Evolutionary conservation across 495 filamentous ascomycete species (phyloP), one percentile per base, ranked within the genome.

Genomic region (Aspergillus indologenus): DNA sequence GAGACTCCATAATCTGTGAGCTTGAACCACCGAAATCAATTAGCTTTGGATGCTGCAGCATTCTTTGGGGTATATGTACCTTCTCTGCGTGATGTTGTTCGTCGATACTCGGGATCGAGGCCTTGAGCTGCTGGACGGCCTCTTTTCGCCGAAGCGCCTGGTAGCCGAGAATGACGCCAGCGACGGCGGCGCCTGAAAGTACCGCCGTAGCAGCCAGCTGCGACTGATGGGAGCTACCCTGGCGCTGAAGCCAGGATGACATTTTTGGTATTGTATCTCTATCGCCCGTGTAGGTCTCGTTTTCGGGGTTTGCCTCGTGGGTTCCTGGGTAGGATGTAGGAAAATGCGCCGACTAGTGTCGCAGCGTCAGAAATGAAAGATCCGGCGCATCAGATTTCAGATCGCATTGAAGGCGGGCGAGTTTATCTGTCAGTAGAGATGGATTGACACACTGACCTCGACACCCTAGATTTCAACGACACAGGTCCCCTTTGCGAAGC

Each of bases 171-270:
- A 96, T 86, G 12, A 84, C 79, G 43, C 82, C 79, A 11, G 89
- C 90, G 24, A 90, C 89, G 26, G 89, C 81, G 40, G 85, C 84
- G 21, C 89, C 90, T 0, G 90, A 92, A 5, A 90, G 73, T 6
- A 92, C 74, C 5, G 90, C 90, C 0, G 90, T 90, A 17, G 88
- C 84, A 20, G 84, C 85, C 51, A 96, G 80, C 71, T 93, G 91
- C 3, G 79, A 77, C 60, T 78, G 73, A 45, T 83, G 80, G 18
- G 81, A 80, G 44, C 74, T 74, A 59, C 76, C 75, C 42, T 81
- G 74, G 29, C 81, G 75, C 57, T 81, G 75, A 58, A 87, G 61
- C 83, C 82, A 86, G 22, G 80, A 80, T 18, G 83, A 74, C 83
- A 86, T 86, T 53, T 65, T 49, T 43, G 26, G 15, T 12, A 12